Evolutionary conservation across 108 stramenopile genomes (phyloP).

Genomic region (Nitzschia putrida): DNA sequence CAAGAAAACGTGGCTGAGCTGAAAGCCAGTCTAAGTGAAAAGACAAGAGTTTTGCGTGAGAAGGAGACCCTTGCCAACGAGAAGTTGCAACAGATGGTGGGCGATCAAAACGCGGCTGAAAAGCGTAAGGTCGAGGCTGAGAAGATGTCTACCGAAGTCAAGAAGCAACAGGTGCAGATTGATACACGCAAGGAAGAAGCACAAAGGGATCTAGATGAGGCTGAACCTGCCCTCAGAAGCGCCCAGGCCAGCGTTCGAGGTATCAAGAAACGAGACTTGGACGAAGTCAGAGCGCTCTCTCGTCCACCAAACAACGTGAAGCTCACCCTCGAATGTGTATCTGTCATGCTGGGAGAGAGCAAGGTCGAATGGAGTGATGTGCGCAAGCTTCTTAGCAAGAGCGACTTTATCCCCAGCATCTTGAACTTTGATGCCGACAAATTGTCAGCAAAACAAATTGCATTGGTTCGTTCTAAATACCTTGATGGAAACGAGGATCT

Average conservation of each 20-base stretch:
- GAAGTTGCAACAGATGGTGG: conserved; percentile 98
- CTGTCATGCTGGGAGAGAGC: conserved; percentile 92
- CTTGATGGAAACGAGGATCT: conserved; percentile 78
- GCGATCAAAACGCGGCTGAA: conserved; percentile 96
- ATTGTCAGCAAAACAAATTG: conserved; percentile 78
- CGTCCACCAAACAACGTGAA: conserved; percentile 94
- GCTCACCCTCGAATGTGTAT: conserved; percentile 93
- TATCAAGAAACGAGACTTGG: conserved; percentile 96
- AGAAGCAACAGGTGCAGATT: conserved; percentile 76
- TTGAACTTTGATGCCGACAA: conserved; percentile 93
- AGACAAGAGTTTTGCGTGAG: conserved; percentile 75
- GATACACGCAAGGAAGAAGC: conserved; percentile 88
- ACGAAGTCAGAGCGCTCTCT: conserved; percentile 91
- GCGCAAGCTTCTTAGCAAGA: conserved; percentile 85
- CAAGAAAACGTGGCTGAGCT: conserved; percentile 92
- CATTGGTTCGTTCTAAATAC: conserved; percentile 82
- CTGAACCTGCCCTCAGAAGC: conserved; percentile 91
- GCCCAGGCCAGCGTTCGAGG: conserved; percentile 90
- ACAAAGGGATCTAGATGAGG: conserved; percentile 91
- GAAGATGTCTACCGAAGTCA: conserved; percentile 83
- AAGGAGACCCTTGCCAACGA: conserved; percentile 92
- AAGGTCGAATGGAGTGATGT: conserved; percentile 93
- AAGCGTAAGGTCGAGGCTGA: conserved; percentile 91
- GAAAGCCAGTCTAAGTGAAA: conserved; percentile 76
- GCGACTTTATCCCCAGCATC: conserved; percentile 96